A percentile compares a stretch with the other conserved stretches of the same genome.
phyloP scores from a whole-genome alignment of 2,329 filamentous ascomycete genomes.

The Ophiostoma quercus region DNA sequence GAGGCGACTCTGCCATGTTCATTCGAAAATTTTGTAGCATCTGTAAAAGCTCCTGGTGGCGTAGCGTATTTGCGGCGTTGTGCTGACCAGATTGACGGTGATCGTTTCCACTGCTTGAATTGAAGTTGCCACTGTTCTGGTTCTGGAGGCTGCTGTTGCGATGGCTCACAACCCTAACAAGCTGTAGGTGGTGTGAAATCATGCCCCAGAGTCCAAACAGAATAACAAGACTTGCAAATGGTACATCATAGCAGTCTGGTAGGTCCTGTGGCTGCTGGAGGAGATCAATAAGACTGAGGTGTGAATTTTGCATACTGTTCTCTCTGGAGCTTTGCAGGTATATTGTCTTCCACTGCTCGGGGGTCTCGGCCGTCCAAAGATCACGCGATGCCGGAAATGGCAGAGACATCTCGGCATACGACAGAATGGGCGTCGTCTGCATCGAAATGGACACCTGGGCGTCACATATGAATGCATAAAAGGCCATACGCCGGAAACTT shows the following conservation, averaged over 20 bases:
- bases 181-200: slow-evolving; percentile 22
- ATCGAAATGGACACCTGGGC: slow-evolving; percentile 63
- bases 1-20: not conserved
- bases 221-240: slow-evolving; percentile 14
- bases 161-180: not conserved
- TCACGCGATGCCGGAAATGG: slow-evolving; percentile 58
- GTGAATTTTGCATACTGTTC: not conserved
- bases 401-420: slow-evolving; percentile 62
- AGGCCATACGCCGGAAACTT: slow-evolving; percentile 47
- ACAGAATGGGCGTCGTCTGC: slow-evolving; percentile 59
- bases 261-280: slow-evolving; percentile 21
- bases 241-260: slow-evolving; percentile 19
- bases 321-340: slow-evolving; percentile 42
- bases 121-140: not conserved
- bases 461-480: slow-evolving; percentile 61
- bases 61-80: slow-evolving; percentile 26
- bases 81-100: not conserved
- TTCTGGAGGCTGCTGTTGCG: not conserved
- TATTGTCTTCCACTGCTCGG: slow-evolving; percentile 58
- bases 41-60: slow-evolving; percentile 59
- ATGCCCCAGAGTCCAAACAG: slow-evolving; percentile 24
- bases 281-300: slow-evolving; percentile 16
- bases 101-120: not conserved
- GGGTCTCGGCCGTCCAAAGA: slow-evolving; percentile 61
- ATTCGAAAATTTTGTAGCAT: slow-evolving; percentile 45